Evolutionary conservation across 352 stramenopile species (phyloP), one percentile per base, ranked within the genome.

Genomic region (Vaucheria bursata): DNA sequence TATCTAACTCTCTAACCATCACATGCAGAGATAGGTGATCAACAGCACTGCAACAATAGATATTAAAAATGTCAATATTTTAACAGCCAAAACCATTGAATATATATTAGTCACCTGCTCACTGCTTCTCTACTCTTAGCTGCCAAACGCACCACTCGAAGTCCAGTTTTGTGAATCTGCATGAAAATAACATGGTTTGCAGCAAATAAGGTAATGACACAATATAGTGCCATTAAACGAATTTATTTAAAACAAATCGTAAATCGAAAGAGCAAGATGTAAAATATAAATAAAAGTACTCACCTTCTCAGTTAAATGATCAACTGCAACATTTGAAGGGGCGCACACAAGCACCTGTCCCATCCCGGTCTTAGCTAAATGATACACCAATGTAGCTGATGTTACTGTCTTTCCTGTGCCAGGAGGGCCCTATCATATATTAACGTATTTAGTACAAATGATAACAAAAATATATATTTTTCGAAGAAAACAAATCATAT

Each of bases 241-340:
- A n/a, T n/a, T n/a, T n/a, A n/a, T n/a, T n/a, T n/a, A n/a, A n/a
- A n/a, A n/a, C n/a, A n/a, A n/a, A n/a, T n/a, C n/a, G n/a, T n/a
- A n/a, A n/a, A n/a, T n/a, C n/a, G n/a, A n/a, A n/a, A n/a, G n/a
- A n/a, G n/a, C n/a, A n/a, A n/a, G n/a, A n/a, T n/a, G n/a, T n/a
- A n/a, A n/a, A n/a, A n/a, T n/a, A n/a, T n/a, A n/a, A n/a, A n/a
- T n/a, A n/a, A n/a, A n/a, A n/a, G 91, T 91, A 73, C 95, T 95
- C 85, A 99, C 98, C 82, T 98, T 99, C 80, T 95, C 93, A 0
- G 95, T 98, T 53, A 98, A 87, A 79, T 97, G 93, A 87, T 99
- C 96, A 36, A 99, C 96, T 1, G 96, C 96, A 79, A 99, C 97
- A 81, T 99, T 99, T 79, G 90, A 97, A 0, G 96, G 96, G 8